Evolutionary conservation across 2,329 filamentous ascomycete species (phyloP), one percentile per base, ranked within the genome.

Genomic region (Lasiodiplodia gonubiensis): DNA sequence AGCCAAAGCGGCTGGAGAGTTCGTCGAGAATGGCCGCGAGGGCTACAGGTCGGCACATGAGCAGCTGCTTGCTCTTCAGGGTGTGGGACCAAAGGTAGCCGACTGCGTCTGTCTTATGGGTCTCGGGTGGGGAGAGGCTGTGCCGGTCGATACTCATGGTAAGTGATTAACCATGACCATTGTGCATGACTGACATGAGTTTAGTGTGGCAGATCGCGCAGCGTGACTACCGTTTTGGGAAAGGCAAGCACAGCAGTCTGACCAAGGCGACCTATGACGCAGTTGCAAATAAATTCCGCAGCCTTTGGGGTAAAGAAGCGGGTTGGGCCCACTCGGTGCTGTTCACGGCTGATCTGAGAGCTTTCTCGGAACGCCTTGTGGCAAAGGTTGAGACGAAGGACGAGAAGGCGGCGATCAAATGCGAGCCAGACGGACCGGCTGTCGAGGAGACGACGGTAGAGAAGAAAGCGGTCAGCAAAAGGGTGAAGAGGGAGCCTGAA

Each of bases 61-160:
- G 68, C 86, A 91, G 71, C 84, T 99, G 2, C 84, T 98, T 1
- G 81, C 86, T 6, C 84, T 99, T 25, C 89, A 93, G 67, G 95
- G 95, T 1, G 96, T 99, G 6, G 95, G 95, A 0, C 95, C 96
- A 0, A 99, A 99, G 78, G 95, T 99, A 0, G 92, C 95, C 6
- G 96, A 99, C 77, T 99, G 96, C 75, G 94, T 98, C 8, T 97
- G 92, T 75, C 82, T 99, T 23, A 97, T 99, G 91, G 96, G 96
- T 0, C 81, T 99, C 16, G 94, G 94, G 33, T 99, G 96, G 94
- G 91, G 91, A 37, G 94, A 98, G 79, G 90, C 94, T 2, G 94
- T 99, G 1, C 95, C 95, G 0, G 92, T 99, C 37, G 95, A 99
- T 78, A 99, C 96, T 1, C 96, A 99, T 80, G 86, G 84, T 86